A percentile compares a stretch with the other conserved stretches of the same genome.
Evolutionary conservation across 148 eudicot genomes (phyloP).

Genomic region (Pouteria glomerata): DNA sequence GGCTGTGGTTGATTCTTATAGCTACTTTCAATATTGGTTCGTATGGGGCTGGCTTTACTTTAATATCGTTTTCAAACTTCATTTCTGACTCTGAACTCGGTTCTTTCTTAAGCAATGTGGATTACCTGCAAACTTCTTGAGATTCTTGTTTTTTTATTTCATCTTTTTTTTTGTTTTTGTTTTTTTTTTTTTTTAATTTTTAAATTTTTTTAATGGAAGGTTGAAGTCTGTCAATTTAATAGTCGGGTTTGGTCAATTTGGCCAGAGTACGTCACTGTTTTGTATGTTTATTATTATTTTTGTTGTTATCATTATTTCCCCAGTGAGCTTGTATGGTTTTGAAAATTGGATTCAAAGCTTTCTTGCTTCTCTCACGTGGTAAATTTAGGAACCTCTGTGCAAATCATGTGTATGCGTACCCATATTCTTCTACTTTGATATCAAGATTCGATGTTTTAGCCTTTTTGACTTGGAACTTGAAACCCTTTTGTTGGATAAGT

Average conservation of each 20-base stretch:
- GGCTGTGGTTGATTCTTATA: no score
- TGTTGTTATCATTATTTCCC: not conserved
- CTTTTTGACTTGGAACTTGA: not conserved
- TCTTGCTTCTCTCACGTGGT: not conserved
- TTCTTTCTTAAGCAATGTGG: no score
- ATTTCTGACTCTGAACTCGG: not conserved
- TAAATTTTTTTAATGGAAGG: not conserved
- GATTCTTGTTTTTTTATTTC: no score
- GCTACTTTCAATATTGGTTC: no score
- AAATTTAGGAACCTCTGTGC: no score
- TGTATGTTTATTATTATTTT: not conserved
- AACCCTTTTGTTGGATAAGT: not conserved
- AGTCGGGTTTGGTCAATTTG: not conserved
- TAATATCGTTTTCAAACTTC: not conserved
- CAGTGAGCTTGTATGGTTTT: not conserved
- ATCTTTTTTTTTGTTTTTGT: no score
- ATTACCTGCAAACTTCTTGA: no score
- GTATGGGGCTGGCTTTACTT: no score
- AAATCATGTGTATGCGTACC: no score
- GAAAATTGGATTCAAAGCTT: not conserved
- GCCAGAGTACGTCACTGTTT: not conserved
- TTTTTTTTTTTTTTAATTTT: no score
- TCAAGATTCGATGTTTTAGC: no score
- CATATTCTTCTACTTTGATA: no score
- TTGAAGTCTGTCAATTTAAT: not conserved